These are phyloP conservation scores for Colletotrichum chrysophilum DNA, from an alignment of 2,329 filamentous ascomycete species.

Conservation along the genomic window DNA sequence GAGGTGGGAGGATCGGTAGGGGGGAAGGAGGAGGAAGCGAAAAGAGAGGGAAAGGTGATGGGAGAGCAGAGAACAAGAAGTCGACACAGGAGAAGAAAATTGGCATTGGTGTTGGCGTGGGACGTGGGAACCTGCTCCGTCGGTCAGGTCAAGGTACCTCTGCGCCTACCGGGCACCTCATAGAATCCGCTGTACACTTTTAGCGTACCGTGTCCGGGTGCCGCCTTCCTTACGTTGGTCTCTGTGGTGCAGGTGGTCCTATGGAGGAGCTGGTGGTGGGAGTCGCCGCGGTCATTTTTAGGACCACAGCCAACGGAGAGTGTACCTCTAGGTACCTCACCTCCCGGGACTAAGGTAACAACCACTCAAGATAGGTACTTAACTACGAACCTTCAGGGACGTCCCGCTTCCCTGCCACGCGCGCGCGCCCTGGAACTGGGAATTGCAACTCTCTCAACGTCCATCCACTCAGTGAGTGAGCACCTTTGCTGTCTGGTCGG, in stretches of 20 bases:
- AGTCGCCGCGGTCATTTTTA: background rate
- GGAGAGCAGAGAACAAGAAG: constrained; percentile 32
- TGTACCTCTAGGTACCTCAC: background rate
- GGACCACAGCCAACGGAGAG: background rate
- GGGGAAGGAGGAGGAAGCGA: constrained; percentile 19
- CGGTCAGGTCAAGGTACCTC: background rate
- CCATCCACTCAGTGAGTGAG: background rate
- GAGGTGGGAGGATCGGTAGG: constrained; percentile 16
- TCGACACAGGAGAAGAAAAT: constrained; percentile 23
- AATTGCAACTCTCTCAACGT: background rate
- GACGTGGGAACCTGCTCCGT: constrained; percentile 24
- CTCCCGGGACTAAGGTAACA: background rate
- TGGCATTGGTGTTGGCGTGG: constrained; percentile 20
- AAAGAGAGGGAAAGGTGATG: constrained; percentile 27
- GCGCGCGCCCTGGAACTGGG: background rate
- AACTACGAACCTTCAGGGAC: background rate
- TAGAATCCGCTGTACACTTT: background rate
- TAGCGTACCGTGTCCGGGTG: background rate
- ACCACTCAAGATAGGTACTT: background rate
- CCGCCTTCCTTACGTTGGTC: background rate
- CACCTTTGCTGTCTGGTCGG: background rate
- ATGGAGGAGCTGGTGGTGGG: background rate
- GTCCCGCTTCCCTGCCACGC: background rate
- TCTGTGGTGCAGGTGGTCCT: background rate
- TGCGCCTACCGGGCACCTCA: background rate